A percentile compares a stretch with the other conserved stretches of the same genome.
Evolutionary conservation across 345 rosid genomes (phyloP).

Genomic region (Raphanus raphanistrum): DNA sequence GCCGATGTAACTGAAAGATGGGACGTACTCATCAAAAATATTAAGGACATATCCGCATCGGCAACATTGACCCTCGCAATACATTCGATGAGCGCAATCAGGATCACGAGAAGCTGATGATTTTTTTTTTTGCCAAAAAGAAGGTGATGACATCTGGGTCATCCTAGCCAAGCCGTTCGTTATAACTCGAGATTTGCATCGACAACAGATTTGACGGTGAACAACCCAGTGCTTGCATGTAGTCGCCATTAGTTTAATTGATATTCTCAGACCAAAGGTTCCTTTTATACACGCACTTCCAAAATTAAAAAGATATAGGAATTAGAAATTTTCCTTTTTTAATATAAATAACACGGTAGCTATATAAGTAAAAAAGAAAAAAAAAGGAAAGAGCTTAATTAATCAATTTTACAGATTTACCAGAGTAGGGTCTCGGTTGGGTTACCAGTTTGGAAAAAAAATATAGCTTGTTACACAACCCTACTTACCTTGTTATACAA

Average conservation of each 20-base stretch:
- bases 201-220: conserved; percentile 4
- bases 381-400: too few relatives aligned
- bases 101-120: not conserved
- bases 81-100: conserved; percentile 3
- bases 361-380: too few relatives aligned
- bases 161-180: not conserved
- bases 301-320: too few relatives aligned
- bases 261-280: not conserved
- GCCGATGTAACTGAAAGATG: conserved; percentile 7
- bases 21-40: not conserved
- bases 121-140: too few relatives aligned
- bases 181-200: conserved; percentile 1
- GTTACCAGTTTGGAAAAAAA: too few relatives aligned
- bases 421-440: too few relatives aligned
- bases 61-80: not conserved
- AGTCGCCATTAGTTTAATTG: not conserved
- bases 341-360: too few relatives aligned
- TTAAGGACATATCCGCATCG: conserved; percentile 8
- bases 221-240: conserved; percentile 17
- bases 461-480: too few relatives aligned
- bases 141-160: not conserved
- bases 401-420: too few relatives aligned
- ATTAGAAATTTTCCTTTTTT: too few relatives aligned
- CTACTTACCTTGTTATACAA: too few relatives aligned
- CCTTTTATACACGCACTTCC: not conserved